Evolutionary conservation across 2,329 filamentous ascomycete species (phyloP).

Genomic region (Colletotrichum tanaceti): DNA sequence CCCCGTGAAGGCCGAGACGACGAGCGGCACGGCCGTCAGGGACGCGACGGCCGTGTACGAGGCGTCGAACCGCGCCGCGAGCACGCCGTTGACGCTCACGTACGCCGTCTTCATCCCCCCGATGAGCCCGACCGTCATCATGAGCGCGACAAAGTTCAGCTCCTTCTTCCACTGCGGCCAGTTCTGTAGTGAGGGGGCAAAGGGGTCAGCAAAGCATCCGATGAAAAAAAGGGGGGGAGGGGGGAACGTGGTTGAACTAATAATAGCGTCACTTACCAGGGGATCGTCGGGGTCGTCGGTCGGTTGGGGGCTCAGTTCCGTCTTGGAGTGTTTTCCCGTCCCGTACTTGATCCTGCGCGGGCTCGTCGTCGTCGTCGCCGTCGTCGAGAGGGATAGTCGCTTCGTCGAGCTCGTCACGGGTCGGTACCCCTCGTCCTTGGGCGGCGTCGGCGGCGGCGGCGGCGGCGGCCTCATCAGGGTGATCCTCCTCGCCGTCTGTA

Average conservation of each 20-base stretch:
- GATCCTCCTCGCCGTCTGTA: constrained; percentile 14
- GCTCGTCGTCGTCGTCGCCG: too few relatives aligned
- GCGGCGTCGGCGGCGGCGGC: too few relatives aligned
- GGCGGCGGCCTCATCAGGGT: constrained; percentile 27
- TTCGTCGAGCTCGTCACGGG: constrained; percentile 51
- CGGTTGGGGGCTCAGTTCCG: constrained; percentile 66
- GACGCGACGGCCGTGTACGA: constrained; percentile 62
- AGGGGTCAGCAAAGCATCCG: background rate
- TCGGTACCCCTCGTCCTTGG: constrained; percentile 30
- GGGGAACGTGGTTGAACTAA: too few relatives aligned
- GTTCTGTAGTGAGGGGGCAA: constrained; percentile 54
- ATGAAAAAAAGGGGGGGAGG: background rate
- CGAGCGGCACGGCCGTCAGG: constrained; percentile 64
- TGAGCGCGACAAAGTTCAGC: constrained; percentile 59
- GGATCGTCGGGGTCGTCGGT: constrained; percentile 66
- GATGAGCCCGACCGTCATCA: constrained; percentile 59
- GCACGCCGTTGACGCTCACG: constrained; percentile 58
- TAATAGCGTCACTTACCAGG: constrained; percentile 56
- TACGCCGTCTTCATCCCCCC: constrained; percentile 67
- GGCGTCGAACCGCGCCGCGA: constrained; percentile 56
- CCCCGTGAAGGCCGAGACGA: constrained; percentile 61
- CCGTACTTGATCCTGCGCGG: constrained; percentile 60
- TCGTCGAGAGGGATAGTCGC: constrained; percentile 50
- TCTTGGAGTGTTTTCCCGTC: constrained; percentile 54
- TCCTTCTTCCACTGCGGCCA: constrained; percentile 68